Evolutionary conservation across 331 rosid species (phyloP).

Genomic region (Pyracantha coccinea): DNA sequence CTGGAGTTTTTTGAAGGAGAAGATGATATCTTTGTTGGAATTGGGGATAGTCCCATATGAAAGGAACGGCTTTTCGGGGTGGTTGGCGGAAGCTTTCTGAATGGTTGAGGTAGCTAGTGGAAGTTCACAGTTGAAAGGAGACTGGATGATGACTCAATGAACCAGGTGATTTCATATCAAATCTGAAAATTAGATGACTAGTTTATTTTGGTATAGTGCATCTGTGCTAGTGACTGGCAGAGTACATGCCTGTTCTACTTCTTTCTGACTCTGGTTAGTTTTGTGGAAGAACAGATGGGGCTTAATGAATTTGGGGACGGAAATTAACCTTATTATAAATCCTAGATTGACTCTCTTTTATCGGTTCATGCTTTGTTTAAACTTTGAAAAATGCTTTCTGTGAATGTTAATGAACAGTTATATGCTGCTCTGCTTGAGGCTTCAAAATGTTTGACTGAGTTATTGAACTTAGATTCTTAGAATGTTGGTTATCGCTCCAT

Average conservation of each 20-base stretch:
- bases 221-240: background rate
- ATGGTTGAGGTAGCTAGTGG: background rate
- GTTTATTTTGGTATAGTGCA: background rate
- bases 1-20: conserved; percentile 38
- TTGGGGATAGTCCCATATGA: background rate
- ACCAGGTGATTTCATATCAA: background rate
- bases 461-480: background rate
- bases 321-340: too few relatives aligned
- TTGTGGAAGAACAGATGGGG: background rate
- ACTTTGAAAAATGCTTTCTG: too few relatives aligned
- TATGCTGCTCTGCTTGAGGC: too few relatives aligned
- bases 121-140: background rate
- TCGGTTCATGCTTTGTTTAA: too few relatives aligned
- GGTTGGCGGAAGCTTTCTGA: background rate
- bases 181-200: background rate
- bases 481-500: background rate
- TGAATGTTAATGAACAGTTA: too few relatives aligned
- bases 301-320: too few relatives aligned
- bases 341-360: too few relatives aligned
- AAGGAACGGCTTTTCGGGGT: background rate
- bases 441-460: background rate
- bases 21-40: conserved; percentile 32
- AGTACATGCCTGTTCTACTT: background rate
- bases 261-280: background rate
- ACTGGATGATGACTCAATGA: background rate